Evolutionary conservation across 1,139 yeast genomes (phyloP).

Genomic region (Yamadazyma friedrichii): DNA sequence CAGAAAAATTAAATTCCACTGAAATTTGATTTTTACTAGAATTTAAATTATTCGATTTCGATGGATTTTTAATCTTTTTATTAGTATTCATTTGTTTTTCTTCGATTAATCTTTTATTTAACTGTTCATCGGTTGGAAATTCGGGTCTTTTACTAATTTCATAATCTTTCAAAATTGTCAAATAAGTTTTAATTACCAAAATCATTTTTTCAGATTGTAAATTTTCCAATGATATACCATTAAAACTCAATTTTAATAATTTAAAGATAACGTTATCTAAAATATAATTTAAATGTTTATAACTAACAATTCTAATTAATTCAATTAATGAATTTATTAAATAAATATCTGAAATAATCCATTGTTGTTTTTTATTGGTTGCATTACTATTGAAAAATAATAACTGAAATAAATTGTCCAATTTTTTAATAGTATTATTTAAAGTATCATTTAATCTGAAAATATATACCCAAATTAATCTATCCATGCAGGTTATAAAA

Average conservation of each 20-base stretch:
- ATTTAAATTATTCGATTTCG: not conserved
- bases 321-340: conserved; percentile 69
- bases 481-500: conserved; percentile 62
- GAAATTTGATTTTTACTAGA: not conserved
- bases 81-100: conserved; percentile 2
- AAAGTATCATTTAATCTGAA: conserved; percentile 86
- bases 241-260: conserved; percentile 53
- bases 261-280: conserved; percentile 75
- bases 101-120: conserved; percentile 21
- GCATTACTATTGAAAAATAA: conserved; percentile 47
- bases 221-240: conserved; percentile 58
- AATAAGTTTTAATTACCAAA: conserved; percentile 68
- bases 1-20: conserved; percentile 36
- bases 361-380: conserved; percentile 62
- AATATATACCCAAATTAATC: conserved; percentile 86
- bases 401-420: conserved; percentile 51
- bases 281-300: conserved; percentile 72
- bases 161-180: conserved; percentile 63
- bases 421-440: conserved; percentile 72
- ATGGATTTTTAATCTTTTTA: not conserved
- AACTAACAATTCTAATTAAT: conserved; percentile 73
- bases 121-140: conserved; percentile 68
- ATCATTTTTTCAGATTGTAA: conserved; percentile 69
- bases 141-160: conserved; percentile 60
- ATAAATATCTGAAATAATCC: conserved; percentile 62